phyloP scores from a whole-genome alignment of 1,139 yeast genomes.

The Taphrina sp. region DNA sequence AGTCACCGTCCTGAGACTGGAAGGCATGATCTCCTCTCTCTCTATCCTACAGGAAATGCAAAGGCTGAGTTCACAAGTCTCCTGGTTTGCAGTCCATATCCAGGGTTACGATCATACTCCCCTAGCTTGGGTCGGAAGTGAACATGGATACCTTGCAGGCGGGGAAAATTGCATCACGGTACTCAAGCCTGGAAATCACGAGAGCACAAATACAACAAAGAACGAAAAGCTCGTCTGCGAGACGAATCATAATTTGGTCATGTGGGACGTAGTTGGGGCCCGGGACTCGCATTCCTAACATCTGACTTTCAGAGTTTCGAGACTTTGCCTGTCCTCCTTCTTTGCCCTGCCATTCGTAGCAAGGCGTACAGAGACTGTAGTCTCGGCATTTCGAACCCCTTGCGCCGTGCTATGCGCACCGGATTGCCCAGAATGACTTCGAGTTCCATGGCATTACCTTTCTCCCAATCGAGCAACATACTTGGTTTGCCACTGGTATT shows the following conservation, averaged over 20 bases:
- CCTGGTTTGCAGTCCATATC: constrained; percentile 11
- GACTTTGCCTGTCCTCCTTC: constrained; percentile 23
- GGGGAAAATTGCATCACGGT: constrained; percentile 24
- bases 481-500: constrained; percentile 50
- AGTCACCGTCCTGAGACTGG: background rate
- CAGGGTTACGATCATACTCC: constrained; percentile 24
- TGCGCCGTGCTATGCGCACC: constrained; percentile 55
- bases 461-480: constrained; percentile 68
- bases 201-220: background rate
- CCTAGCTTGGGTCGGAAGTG: constrained; percentile 22
- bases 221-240: background rate
- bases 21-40: constrained; percentile 12
- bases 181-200: background rate
- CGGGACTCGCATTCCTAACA: constrained; percentile 1
- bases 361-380: constrained; percentile 43
- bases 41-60: background rate
- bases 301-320: background rate
- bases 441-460: constrained; percentile 66
- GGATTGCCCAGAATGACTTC: constrained; percentile 74
- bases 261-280: constrained; percentile 18
- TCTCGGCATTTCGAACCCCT: constrained; percentile 59
- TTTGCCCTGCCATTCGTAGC: constrained; percentile 29
- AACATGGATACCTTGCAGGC: constrained; percentile 22
- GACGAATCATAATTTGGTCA: background rate
- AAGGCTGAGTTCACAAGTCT: background rate